phyloP scores from a whole-genome alignment of 2,329 filamentous ascomycete genomes.

The Colletotrichum sp. region DNA sequence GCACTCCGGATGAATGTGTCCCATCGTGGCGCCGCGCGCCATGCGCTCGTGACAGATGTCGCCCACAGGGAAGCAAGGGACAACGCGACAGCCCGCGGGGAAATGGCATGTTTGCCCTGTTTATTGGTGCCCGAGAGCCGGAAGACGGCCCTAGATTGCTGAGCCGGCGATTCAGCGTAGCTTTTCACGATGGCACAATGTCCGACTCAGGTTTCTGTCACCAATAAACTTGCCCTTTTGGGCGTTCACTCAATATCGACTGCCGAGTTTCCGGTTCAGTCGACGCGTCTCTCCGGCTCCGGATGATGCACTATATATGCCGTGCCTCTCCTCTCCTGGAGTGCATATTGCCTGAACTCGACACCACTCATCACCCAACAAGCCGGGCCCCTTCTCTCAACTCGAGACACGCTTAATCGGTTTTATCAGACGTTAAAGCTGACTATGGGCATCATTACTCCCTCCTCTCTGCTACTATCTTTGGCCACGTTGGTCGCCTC shows the following conservation, averaged over 20 bases:
- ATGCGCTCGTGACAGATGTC: slow-evolving; percentile 3
- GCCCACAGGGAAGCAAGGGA: neutral
- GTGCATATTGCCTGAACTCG: slow-evolving; percentile 14
- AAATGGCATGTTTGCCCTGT: neutral
- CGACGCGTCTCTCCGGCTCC: neutral
- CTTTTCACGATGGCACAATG: neutral
- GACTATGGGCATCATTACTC: slow-evolving; percentile 5
- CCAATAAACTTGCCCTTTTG: neutral
- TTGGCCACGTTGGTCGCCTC: slow-evolving; percentile 26
- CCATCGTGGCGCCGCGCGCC: neutral
- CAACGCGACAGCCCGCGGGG: neutral
- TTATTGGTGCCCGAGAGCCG: neutral
- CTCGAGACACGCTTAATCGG: neutral
- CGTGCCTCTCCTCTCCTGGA: neutral
- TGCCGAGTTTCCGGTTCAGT: neutral
- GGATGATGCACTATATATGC: slow-evolving; percentile 11
- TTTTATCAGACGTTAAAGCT: neutral
- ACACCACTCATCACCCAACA: neutral
- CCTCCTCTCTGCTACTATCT: slow-evolving; percentile 22
- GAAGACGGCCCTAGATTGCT: neutral
- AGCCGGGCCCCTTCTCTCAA: neutral
- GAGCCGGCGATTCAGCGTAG: neutral
- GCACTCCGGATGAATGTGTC: slow-evolving; percentile 14
- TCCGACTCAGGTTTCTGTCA: neutral
- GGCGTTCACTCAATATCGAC: neutral